Evolutionary conservation across 345 rosid genomes (phyloP), one percentile per base, ranked within the genome.

Genomic region (Camelina hispida): DNA sequence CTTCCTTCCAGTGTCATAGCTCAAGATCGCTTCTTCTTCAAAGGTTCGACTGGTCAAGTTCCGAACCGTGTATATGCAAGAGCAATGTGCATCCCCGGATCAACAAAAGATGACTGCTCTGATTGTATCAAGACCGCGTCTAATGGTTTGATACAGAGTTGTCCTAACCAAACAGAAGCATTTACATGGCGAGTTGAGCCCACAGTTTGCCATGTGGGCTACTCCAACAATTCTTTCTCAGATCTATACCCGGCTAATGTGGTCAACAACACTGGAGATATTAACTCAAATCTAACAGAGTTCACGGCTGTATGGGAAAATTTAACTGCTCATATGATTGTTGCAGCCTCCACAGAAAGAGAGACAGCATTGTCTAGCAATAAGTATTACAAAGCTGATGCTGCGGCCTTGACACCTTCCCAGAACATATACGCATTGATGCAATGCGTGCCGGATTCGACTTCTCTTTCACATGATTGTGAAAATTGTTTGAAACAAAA

Each of bases 61-160:
- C 40, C 58, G 0, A 8, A 76, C 62, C 66, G 40, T 44, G 81
- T 80, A 15, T 68, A 68, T 35, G 82, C 66, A 12, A 28, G 51
- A 1, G 83, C 38, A 11, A 75, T 77, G 48, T 78, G 81, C 72
- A 68, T 76, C 35, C 81, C 70, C 25, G 83, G 77, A 13, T 72
- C 28, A 3, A 25, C 28, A 25, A 25, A 25, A 25, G 28, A 25
- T 25, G 28, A 25, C 28, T 25, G 28, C 42, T 63, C 30, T 38
- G 16, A 1, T 2, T 82, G 83, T 38, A 57, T 79, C 55, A 68
- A 63, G n/a, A 9, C 22, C 5, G 58, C 79, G 0, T 54, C 55
- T 12, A 30, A 50, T 1, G n/a, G 14, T 13, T 32, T 82, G 6
- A 17, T 22, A 40, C 4, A 17, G 54, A 9, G 0, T 4, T 83